Base-by-base conservation (phyloP, 805 yeast genomes). In the Ascoidea asiatica region DNA sequence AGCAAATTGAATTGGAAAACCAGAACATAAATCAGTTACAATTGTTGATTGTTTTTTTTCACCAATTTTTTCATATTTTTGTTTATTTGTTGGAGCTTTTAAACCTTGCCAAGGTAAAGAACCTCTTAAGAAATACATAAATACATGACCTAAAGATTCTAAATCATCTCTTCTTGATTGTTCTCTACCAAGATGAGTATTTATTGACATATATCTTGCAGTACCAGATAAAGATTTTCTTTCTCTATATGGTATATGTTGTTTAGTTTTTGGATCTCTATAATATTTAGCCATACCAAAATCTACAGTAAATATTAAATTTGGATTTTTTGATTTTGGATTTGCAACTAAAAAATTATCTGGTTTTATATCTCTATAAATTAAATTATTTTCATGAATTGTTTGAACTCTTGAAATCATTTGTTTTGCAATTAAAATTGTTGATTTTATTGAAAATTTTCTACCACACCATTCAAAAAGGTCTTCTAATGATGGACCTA, bases 71-170 rank as follows among this genome's bases (percentile, higher is more conserved):
- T 84, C 92, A 58, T 83, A 83, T 59, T 83, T 83, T 51, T 77
- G 73, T 59, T 84, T 83, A 59, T 83, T 83, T n/a, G 86, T 82
- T 47, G 87, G 87, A 1, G 90, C 92, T 61, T 82, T 83, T 48
- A 83, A 65, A n/a, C 94, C 94, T 63, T 83, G 94, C 94, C 94
- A 83, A 40, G 94, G 94, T 57, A 83, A 69, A 50, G 78, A 81
- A 22, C 94, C 92, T 56, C 84, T 72, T 45, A 82, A 61, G 55
- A 83, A 83, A 60, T 83, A 83, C 57, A 83, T 75, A 56, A 83
- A 83, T 0, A 83, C 92, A 62, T 83, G 92, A 17, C 90, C 92
- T 53, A 83, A 64, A 6, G 84, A 77, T 62, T 83, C 94, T 55
- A 83, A 69, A 60, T 83, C 94, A 58, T 83, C 94, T 61, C 94